phyloP scores from a whole-genome alignment of 2,329 filamentous ascomycete species.

The Daldinia sp. region DNA sequence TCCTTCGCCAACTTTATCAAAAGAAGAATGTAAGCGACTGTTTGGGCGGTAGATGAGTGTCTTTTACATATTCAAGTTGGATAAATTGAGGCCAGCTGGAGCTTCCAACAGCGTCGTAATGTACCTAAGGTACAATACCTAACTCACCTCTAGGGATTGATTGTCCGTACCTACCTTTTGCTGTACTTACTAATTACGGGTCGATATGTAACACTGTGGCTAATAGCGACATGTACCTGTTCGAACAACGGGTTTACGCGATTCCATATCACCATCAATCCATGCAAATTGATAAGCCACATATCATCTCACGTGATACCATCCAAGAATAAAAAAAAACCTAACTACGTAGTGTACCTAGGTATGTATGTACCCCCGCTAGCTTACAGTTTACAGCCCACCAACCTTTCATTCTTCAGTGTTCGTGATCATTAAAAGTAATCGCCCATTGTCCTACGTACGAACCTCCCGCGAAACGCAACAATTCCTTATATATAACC shows the following conservation, averaged over 20 bases:
- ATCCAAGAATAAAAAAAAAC: constrained; percentile 31
- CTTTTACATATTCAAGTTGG: constrained; percentile 21
- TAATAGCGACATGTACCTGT: too few species aligned
- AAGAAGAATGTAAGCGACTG: constrained; percentile 9
- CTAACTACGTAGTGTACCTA: too few species aligned
- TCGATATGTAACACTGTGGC: too few species aligned
- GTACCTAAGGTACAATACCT: constrained; percentile 21
- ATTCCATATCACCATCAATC: too few species aligned
- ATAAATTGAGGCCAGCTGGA: constrained; percentile 46
- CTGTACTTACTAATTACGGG: too few species aligned
- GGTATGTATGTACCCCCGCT: constrained; percentile 29
- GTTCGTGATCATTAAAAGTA: constrained; percentile 31
- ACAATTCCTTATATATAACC: not conserved
- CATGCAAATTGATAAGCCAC: not conserved
- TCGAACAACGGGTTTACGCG: too few species aligned
- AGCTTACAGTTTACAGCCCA: constrained; percentile 38
- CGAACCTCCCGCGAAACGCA: not conserved
- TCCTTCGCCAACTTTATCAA: not conserved
- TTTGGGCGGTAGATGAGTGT: constrained; percentile 1
- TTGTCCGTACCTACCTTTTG: not conserved
- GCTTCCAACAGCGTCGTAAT: constrained; percentile 29
- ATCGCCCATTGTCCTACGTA: constrained; percentile 12
- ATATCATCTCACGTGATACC: constrained; percentile 35
- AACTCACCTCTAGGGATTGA: not conserved
- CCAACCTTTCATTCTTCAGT: constrained; percentile 31